Base-by-base conservation (phyloP, 139 green algal species). In the Ettlia oleoabundans region DNA sequence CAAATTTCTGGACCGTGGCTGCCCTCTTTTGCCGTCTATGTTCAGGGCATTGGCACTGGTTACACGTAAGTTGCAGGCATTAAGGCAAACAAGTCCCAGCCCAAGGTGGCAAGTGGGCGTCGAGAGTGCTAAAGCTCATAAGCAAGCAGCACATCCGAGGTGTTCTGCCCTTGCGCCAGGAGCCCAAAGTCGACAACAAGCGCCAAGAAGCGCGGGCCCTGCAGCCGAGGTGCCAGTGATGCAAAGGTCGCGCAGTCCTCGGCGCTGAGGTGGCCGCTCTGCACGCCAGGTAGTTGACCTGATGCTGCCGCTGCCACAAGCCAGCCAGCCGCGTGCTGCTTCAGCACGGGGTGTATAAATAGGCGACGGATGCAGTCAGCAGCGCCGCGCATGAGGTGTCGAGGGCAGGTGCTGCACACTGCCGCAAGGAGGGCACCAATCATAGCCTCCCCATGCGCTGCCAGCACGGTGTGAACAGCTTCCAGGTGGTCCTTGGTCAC, bases 111-210 rank as follows among this genome's bases (percentile, higher is more conserved):
- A n/a, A n/a, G n/a, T n/a, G n/a, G n/a, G n/a, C n/a, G n/a, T n/a
- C n/a, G n/a, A n/a, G n/a, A n/a, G 4, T 0, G 19, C 67, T 35
- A 93, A 76, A 95, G 58, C 72, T 95, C 88, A 47, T 96, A 96
- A 5, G 87, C 88, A n/a, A 95, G 80, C 82, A 96, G 80, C 19
- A 89, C 87, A 69, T 96, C 93, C 1, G 41, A 64, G 13, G 76
- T 88, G n/a, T 87, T 88, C 68, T 95, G 90, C 2, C 91, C 84
- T 1, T 93, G 81, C 2, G 86, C 82, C 7, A 96, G 62, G 38
- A 82, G 76, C 22, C 88, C 92, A 81, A 95, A 92, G 70, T 96
- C 93, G 18, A 77, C 42, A 18, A 95, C 81, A 35, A 96, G 72
- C 3, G 89, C 88, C 35, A 93, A 87, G 76, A 96, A 91, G 35